A percentile compares a stretch with the other conserved stretches of the same genome.
Conservation (phyloP, 768 basidiomycete genomes). For the Lentinula lateritia region DNA sequence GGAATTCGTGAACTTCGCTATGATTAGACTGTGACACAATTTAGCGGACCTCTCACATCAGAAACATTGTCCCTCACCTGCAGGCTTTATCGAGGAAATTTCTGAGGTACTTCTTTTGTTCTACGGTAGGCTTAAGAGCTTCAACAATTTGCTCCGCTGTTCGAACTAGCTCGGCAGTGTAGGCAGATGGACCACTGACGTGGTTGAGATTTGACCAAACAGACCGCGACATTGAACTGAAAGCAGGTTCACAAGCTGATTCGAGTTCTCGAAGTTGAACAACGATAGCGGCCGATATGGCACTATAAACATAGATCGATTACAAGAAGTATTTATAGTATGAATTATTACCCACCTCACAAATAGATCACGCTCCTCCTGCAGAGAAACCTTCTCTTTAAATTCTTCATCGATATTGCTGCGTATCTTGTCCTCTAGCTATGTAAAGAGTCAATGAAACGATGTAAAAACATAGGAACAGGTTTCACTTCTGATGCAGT, state of each 20-base stretch:
- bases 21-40: constrained; percentile 53
- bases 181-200: constrained; percentile 83
- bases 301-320: constrained; percentile 35
- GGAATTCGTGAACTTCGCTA: constrained; percentile 84
- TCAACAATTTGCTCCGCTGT: constrained; percentile 75
- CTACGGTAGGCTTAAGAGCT: constrained; percentile 71
- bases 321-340: not conserved
- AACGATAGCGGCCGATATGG: constrained; percentile 79
- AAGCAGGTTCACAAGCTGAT: constrained; percentile 70
- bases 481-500: constrained; percentile 76
- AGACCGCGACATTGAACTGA: constrained; percentile 69
- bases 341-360: constrained; percentile 53
- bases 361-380: constrained; percentile 84
- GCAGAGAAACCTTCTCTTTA: constrained; percentile 76
- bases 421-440: constrained; percentile 92
- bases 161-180: constrained; percentile 70
- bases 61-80: constrained; percentile 46
- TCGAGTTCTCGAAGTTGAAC: constrained; percentile 84
- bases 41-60: not conserved
- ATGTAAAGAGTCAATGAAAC: constrained; percentile 2
- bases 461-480: not conserved
- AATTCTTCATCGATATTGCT: constrained; percentile 74
- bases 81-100: constrained; percentile 94
- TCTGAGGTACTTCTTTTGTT: constrained; percentile 91
- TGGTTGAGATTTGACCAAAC: constrained; percentile 76